Conservation (phyloP, 1,284 basidiomycete species). For the Xanthoconium separans region DNA sequence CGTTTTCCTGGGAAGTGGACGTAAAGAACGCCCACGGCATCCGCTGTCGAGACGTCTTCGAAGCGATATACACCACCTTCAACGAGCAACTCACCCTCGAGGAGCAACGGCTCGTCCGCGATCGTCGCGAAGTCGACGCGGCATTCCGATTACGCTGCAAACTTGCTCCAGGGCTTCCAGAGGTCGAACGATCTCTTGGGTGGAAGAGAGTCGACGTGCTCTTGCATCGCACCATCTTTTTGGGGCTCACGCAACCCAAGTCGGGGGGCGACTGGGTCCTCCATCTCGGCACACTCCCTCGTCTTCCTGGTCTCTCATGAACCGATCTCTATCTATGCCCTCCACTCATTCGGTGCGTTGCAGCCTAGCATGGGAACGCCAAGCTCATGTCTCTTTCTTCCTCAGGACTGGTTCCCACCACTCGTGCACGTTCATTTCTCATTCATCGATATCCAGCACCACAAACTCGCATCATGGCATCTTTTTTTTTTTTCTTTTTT, state of each 20-base stretch:
- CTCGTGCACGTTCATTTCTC: conserved; percentile 19
- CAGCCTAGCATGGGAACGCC: neutral
- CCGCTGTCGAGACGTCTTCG: conserved; percentile 53
- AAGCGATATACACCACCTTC: conserved; percentile 50
- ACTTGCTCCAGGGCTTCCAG: conserved; percentile 37
- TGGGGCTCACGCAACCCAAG: conserved; percentile 36
- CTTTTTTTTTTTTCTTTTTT: conserved; percentile 8
- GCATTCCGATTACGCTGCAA: conserved; percentile 48
- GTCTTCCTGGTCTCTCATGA: conserved; percentile 8
- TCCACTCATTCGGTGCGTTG: conserved; percentile 17
- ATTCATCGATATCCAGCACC: conserved; percentile 5
- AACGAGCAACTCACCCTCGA: conserved; percentile 41
- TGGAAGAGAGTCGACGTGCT: conserved; percentile 53
- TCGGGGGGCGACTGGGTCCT: conserved; percentile 31
- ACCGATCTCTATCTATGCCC: conserved; percentile 10
- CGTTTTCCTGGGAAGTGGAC: conserved; percentile 43
- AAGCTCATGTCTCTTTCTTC: conserved; percentile 1
- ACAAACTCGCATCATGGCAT: conserved; percentile 15
- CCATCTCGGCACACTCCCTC: conserved; percentile 29
- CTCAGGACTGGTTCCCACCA: conserved; percentile 26
- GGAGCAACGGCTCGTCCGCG: conserved; percentile 37
- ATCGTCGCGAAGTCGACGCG: conserved; percentile 36
- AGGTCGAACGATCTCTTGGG: conserved; percentile 39
- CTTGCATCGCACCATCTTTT: conserved; percentile 44
- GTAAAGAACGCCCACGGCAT: conserved; percentile 43